Evolutionary conservation across 73 alveolate species (phyloP).

Genomic region (Tetrahymena thermophila): DNA sequence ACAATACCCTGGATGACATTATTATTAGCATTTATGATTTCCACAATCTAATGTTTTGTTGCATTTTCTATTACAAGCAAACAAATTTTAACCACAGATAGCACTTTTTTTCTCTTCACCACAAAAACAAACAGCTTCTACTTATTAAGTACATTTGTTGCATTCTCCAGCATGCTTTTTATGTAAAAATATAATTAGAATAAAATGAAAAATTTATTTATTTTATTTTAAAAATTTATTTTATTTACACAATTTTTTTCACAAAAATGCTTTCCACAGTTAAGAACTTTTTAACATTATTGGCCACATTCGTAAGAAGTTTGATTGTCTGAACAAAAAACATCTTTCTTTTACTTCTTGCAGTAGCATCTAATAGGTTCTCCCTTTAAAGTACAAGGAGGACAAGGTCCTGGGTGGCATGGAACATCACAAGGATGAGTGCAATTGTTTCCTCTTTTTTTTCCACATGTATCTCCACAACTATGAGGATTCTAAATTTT

Average conservation of each 20-base stretch:
- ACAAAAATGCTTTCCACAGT: conserved; percentile 59
- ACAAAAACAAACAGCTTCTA: conserved; percentile 55
- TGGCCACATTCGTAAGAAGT: conserved; percentile 45
- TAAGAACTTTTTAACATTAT: conserved; percentile 53
- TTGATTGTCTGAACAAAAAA: conserved; percentile 61
- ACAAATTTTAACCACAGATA: conserved; percentile 58
- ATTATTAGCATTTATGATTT: conserved; percentile 73
- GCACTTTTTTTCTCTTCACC: conserved; percentile 48
- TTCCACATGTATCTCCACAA: conserved; percentile 78
- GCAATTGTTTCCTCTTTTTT: conserved; percentile 66
- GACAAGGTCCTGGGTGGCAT: conserved; percentile 97
- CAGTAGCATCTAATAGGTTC: conserved; percentile 78
- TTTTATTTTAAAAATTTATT: no score
- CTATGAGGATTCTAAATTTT: conserved; percentile 78
- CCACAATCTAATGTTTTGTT: conserved; percentile 83
- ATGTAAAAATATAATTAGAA: neutral
- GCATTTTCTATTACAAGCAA: conserved; percentile 79
- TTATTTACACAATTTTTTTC: conserved; percentile 3
- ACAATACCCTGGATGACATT: conserved; percentile 75
- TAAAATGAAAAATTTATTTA: no score
- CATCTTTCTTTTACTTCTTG: conserved; percentile 59
- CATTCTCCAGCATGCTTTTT: conserved; percentile 69
- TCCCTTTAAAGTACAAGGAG: conserved; percentile 76
- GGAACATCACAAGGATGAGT: conserved; percentile 77
- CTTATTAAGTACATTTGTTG: conserved; percentile 42